A percentile compares a stretch with the other conserved stretches of the same genome.
Evolutionary conservation across 2,329 filamentous ascomycete genomes (phyloP).

Genomic region (Apiospora arundinis): DNA sequence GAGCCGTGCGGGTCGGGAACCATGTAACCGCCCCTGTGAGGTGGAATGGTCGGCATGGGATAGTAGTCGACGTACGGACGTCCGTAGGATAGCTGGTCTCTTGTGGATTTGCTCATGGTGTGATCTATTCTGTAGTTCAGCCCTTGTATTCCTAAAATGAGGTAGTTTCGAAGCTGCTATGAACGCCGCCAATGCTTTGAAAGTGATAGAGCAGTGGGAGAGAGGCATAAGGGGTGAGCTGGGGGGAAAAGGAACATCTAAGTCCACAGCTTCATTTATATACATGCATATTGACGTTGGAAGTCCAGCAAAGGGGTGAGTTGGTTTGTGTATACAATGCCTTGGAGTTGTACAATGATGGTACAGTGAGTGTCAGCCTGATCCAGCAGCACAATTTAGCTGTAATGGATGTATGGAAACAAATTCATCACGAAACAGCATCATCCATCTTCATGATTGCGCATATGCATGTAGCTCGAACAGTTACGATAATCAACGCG

Average conservation of each 20-base stretch:
- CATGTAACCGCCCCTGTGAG: neutral
- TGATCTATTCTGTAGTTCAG: too few species aligned
- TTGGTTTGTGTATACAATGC: neutral
- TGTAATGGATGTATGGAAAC: too few species aligned
- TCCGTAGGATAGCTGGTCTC: neutral
- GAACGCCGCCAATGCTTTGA: neutral
- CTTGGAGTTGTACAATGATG: neutral
- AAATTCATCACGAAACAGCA: neutral
- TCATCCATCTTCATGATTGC: neutral
- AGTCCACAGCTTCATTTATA: too few species aligned
- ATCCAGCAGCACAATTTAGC: neutral
- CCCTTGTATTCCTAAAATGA: neutral
- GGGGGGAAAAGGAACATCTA: too few species aligned
- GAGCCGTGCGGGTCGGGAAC: neutral
- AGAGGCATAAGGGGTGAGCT: neutral
- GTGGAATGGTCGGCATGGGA: neutral
- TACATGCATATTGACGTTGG: neutral
- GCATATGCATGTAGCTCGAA: neutral
- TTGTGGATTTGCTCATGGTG: neutral
- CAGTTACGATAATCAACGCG: neutral
- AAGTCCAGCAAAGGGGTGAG: neutral
- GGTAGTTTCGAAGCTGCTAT: neutral
- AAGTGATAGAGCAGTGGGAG: neutral
- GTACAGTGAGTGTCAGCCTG: neutral
- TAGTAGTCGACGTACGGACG: conserved; percentile 7